Conservation (phyloP, 2,329 filamentous ascomycete genomes). For the Diaporthe australafricana region DNA sequence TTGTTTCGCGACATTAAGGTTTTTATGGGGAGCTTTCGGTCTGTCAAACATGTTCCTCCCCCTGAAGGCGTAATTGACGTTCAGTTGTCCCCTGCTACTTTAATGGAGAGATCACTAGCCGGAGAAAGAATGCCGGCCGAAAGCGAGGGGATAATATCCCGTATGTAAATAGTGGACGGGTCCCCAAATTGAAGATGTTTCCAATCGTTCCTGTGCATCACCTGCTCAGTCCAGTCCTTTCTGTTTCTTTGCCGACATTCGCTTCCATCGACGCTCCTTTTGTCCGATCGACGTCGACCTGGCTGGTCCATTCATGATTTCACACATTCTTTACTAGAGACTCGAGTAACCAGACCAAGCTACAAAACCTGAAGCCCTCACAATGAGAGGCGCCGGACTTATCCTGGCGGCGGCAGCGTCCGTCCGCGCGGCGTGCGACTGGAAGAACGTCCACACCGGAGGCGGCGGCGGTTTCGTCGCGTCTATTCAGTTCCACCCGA, state of each 20-base stretch:
- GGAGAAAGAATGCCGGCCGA: background rate
- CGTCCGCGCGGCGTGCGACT: constrained; percentile 43
- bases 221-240: background rate
- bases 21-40: background rate
- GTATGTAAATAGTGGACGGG: constrained; percentile 1
- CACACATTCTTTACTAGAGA: background rate
- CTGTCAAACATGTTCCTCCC: background rate
- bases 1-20: background rate
- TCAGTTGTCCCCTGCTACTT: background rate
- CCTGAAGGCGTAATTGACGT: background rate
- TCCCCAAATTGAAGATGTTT: background rate
- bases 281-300: background rate
- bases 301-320: constrained; percentile 16
- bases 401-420: constrained; percentile 40
- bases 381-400: constrained; percentile 8
- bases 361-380: background rate
- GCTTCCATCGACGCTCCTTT: background rate
- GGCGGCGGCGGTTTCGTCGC: constrained; percentile 70
- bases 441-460: constrained; percentile 55
- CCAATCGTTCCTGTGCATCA: background rate
- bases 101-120: background rate
- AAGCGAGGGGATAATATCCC: background rate
- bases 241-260: background rate
- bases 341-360: background rate
- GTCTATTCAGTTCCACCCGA: constrained; percentile 68